These are phyloP conservation scores for Barnettozyma sucrosica DNA, from an alignment of 805 yeast species.

Conservation along the genomic window DNA sequence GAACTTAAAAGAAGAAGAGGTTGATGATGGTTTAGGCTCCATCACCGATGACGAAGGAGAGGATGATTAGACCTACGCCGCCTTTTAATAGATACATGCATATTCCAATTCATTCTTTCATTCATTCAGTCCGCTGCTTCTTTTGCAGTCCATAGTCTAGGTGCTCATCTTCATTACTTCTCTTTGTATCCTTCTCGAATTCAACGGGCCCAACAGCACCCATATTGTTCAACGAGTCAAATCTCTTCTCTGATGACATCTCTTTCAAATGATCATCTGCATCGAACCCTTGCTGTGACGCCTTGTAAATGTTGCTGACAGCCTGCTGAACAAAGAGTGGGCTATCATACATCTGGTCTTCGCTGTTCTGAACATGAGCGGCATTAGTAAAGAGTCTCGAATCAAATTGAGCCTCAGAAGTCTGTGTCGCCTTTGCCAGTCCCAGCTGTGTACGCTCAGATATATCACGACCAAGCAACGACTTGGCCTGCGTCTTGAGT, in stretches of 20 bases:
- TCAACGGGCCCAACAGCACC: slow-evolving; percentile 37
- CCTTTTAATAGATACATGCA: background rate
- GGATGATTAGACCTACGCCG: slow-evolving; percentile 1
- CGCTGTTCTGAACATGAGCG: slow-evolving; percentile 33
- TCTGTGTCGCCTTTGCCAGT: slow-evolving; percentile 34
- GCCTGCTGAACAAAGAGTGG: slow-evolving; percentile 55
- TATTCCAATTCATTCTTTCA: no score
- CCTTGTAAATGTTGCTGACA: slow-evolving; percentile 43
- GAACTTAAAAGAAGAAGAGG: slow-evolving; percentile 15
- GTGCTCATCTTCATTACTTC: slow-evolving; percentile 9
- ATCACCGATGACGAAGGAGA: slow-evolving; percentile 9
- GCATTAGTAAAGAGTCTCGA: slow-evolving; percentile 49
- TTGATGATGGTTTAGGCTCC: slow-evolving; percentile 7
- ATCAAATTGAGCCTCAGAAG: slow-evolving; percentile 46
- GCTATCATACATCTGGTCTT: slow-evolving; percentile 50
- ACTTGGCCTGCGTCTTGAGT: slow-evolving; percentile 36
- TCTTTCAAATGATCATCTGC: slow-evolving; percentile 15
- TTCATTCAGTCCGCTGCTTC: slow-evolving; percentile 12
- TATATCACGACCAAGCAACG: slow-evolving; percentile 43
- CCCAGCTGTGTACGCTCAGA: slow-evolving; percentile 53
- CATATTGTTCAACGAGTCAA: slow-evolving; percentile 10
- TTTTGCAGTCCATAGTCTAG: slow-evolving; percentile 24
- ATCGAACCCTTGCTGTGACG: slow-evolving; percentile 23
- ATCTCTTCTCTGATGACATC: slow-evolving; percentile 18
- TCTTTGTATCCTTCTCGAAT: slow-evolving; percentile 34